These are phyloP conservation scores for Cyclostephanos tholiformis DNA, from an alignment of 108 stramenopile genomes.

Conservation along the genomic window DNA sequence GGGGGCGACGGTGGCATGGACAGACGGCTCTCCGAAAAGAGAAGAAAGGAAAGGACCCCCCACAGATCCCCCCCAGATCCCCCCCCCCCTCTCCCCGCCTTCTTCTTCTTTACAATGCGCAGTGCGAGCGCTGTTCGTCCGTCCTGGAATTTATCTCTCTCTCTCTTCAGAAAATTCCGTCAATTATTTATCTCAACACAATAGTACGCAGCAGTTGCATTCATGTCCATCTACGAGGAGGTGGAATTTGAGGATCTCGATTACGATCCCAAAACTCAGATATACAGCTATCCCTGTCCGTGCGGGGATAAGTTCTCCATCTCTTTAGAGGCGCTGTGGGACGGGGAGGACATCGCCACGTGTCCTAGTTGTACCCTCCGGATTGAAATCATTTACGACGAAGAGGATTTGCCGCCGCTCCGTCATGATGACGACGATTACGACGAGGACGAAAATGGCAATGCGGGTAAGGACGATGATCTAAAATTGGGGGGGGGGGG, in stretches of 20 bases:
- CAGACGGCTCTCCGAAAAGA: too few relatives aligned
- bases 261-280: slow-evolving; percentile 75
- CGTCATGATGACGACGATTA: slow-evolving; percentile 53
- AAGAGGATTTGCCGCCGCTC: slow-evolving; percentile 81
- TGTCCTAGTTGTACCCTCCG: slow-evolving; percentile 95
- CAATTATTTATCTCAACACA: too few relatives aligned
- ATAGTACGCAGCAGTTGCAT: too few relatives aligned
- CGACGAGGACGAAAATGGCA: slow-evolving; percentile 39
- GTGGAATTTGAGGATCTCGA: slow-evolving; percentile 94
- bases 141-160: too few relatives aligned
- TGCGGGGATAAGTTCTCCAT: slow-evolving; percentile 96
- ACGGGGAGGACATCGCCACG: slow-evolving; percentile 96
- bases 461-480: slow-evolving; percentile 3
- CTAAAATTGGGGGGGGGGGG: neutral
- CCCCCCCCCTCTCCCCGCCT: too few relatives aligned
- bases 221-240: slow-evolving; percentile 96
- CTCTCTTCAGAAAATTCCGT: neutral
- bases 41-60: too few relatives aligned
- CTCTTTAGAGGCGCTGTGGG: slow-evolving; percentile 90
- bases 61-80: too few relatives aligned
- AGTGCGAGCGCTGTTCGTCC: too few relatives aligned
- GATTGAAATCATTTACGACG: slow-evolving; percentile 92
- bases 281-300: slow-evolving; percentile 96
- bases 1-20: too few relatives aligned
- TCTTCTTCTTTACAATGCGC: too few relatives aligned